Base-by-base conservation (phyloP, 2,329 filamentous ascomycete species). In the Aspergillus amoenus region DNA sequence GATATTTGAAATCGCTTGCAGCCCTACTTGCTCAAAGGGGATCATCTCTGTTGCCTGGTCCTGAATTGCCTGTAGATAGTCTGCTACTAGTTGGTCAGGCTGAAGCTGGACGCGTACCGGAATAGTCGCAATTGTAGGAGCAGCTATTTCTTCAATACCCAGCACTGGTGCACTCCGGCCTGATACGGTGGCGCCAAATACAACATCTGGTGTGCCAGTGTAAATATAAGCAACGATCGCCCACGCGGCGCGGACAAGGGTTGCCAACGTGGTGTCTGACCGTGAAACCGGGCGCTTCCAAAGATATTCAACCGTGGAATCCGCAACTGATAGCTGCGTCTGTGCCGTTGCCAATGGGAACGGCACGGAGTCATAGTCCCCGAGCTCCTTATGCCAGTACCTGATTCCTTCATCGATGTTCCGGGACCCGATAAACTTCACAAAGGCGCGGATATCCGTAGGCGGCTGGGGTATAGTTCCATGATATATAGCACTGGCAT, bases 21-120 rank as follows among this genome's bases (percentile, higher is more conserved):
- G 60, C n/a, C 79, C 79, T 15, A 83, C 78, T 66, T 90, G 86
- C 69, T 90, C 84, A 66, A 88, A 82, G 0, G 84, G 82, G 4
- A 88, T 86, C 61, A 84, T 81, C 3, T 78, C 73, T 0, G 84
- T 77, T 0, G 80, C 82, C 52, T 82, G 77, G 24, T 82, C 74
- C 37, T 88, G 84, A 2, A 89, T 78, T 1, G 74, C 70, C 43
- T 82, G 76, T 3, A 89, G 73, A 61, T 82, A 88, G 43, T 84
- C 77, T 0, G 69, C 64, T 2, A 77, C 69, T 5, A 69, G 68
- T 47, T 73, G 68, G 24, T 66, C 56, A 8, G 68, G 67, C 43
- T 78, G 63, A 3, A 81, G 64, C 39, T 69, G 64, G 1, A 81
- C 58, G 1, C 78, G 72, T 9, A 76, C 72, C 12, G 70, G 69